Percentiles rank a stretch among this genome's conserved stretches.
Evolutionary conservation across 148 eudicot genomes (phyloP).

Genomic region (Drosera capensis): DNA sequence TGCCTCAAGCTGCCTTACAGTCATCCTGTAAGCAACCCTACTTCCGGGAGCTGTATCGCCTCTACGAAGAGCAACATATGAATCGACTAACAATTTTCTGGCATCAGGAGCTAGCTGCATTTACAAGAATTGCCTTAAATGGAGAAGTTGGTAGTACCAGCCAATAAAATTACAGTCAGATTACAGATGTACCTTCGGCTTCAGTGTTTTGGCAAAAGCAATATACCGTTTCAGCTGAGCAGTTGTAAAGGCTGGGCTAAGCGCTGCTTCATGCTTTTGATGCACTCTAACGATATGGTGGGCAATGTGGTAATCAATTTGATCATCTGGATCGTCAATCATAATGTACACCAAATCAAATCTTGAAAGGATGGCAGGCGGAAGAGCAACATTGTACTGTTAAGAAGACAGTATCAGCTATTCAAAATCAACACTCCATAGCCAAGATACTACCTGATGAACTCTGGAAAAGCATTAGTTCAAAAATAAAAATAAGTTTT

Average conservation of each 20-base stretch:
- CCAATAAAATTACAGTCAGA: background rate
- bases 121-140: background rate
- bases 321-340: conserved; percentile 98
- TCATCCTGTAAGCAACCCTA: conserved; percentile 97
- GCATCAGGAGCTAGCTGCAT: conserved; percentile 75
- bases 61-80: conserved; percentile 79
- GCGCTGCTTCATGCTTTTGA: conserved; percentile 84
- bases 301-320: conserved; percentile 88
- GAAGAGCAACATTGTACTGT: conserved; percentile 98
- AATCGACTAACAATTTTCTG: conserved; percentile 68
- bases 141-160: background rate
- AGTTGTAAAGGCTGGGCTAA: conserved; percentile 78
- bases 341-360: conserved; percentile 96
- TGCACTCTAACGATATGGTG: conserved; percentile 91
- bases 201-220: conserved; percentile 68
- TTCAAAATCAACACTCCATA: background rate
- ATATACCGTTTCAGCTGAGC: conserved; percentile 84
- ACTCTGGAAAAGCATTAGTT: background rate
- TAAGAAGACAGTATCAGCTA: conserved; percentile 2
- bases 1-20: conserved; percentile 96
- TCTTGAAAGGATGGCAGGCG: conserved; percentile 97
- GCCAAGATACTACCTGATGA: background rate
- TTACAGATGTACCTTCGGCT: conserved; percentile 61
- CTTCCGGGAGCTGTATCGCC: conserved; percentile 91
- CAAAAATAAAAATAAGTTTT: background rate